Evolutionary conservation across 2,329 filamentous ascomycete species (phyloP).

Genomic region (Macrophomina phaseolina): DNA sequence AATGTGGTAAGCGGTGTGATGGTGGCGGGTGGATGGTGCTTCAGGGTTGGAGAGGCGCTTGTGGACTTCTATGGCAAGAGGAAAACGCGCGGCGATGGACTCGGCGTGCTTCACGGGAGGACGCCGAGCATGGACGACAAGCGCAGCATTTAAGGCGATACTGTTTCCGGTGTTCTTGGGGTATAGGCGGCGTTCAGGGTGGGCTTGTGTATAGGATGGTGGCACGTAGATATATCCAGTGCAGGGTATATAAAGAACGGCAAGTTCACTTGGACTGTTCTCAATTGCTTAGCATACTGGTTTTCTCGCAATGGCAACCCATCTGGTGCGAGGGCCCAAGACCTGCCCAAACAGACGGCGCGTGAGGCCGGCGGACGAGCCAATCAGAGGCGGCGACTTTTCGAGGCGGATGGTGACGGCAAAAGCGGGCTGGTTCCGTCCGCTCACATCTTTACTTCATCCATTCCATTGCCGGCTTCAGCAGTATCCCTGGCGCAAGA

Average conservation of each 20-base stretch:
- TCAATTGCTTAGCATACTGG: not conserved
- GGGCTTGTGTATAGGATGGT: slow-evolving; percentile 1
- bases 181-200: slow-evolving; percentile 17
- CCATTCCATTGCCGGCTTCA: not conserved
- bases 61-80: slow-evolving; percentile 55
- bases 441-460: not conserved
- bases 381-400: slow-evolving; percentile 1
- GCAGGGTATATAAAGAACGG: slow-evolving; percentile 15
- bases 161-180: not conserved
- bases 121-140: slow-evolving; percentile 23
- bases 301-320: too few species aligned
- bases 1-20: slow-evolving; percentile 91
- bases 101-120: slow-evolving; percentile 52
- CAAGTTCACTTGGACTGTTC: not conserved
- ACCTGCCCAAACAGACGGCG: not conserved
- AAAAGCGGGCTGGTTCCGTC: slow-evolving; percentile 8
- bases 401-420: slow-evolving; percentile 19
- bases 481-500: not conserved
- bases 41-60: slow-evolving; percentile 80
- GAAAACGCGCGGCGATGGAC: slow-evolving; percentile 46
- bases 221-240: slow-evolving; percentile 2
- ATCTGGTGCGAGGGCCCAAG: not conserved
- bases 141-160: slow-evolving; percentile 5
- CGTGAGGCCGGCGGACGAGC: not conserved
- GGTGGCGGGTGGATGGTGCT: slow-evolving; percentile 93